Evolutionary conservation across 2,329 filamentous ascomycete species (phyloP), one percentile per base, ranked within the genome.

Genomic region (Juglanconis oblonga): DNA sequence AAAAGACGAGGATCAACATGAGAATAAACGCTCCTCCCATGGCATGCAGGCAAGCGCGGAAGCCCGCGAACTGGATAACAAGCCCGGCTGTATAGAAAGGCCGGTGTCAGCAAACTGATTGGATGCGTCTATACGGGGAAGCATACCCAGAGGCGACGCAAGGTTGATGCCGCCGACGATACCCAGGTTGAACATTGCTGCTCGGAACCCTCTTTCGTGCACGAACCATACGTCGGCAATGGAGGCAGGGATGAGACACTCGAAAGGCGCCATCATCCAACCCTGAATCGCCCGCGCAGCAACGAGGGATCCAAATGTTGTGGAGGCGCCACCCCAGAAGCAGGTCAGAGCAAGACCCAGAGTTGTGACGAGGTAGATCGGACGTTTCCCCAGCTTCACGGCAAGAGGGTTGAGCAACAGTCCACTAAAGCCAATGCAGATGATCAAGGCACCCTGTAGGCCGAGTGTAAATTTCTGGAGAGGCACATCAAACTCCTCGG

Each of bases 161-260:
- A 77, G 66, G 55, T 77, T 77, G 59, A 77, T 76, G 10, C 75
- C 75, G 31, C 74, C 75, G 35, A 76, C 63, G 8, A 77, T 72
- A 47, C 73, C 75, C 1, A 77, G 69, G 58, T 76, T 76, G 63
- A 77, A 78, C 5, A 78, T 69, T 10, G 74, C 73, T 31, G 71
- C 74, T 11, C 73, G 68, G 51, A 71, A 73, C 0, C 76, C 76
- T 55, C 76, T 68, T 61, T 78, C 74, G 64, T 78, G 76, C n/a
- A 77, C 73, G 57, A 75, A 77, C 67, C 73, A 77, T 24, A 77
- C 69, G 67, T 77, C 76, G 2, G 70, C 70, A 62, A 78, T 76
- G 0, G 73, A 74, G 9, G 75, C 74, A 1, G 71, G 72, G 14
- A 78, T 68, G 13, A 77, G 65, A 1, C 73, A 73, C 52, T 76